phyloP scores from a whole-genome alignment of 306 rosid genomes.

The Trichosanthes truncata region DNA sequence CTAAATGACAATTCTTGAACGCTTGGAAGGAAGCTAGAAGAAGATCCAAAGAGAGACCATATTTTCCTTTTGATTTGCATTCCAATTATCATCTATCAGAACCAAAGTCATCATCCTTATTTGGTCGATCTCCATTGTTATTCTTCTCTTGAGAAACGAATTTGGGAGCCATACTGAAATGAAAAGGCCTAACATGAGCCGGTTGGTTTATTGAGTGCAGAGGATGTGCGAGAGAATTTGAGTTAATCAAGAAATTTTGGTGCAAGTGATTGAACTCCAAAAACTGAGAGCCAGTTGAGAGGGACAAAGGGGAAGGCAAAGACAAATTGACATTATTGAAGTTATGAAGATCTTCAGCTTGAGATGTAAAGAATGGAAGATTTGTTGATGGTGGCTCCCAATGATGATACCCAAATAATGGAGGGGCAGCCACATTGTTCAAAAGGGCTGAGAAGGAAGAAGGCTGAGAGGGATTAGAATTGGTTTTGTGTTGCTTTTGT shows the following conservation, averaged over 20 bases:
- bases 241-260: slow-evolving; percentile 13
- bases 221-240: neutral
- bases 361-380: slow-evolving; percentile 23
- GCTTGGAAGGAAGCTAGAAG: neutral
- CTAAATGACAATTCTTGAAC: neutral
- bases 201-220: slow-evolving; percentile 30
- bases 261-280: slow-evolving; percentile 33
- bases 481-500: neutral
- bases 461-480: slow-evolving; percentile 21
- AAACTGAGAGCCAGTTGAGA: slow-evolving; percentile 51
- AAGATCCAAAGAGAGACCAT: neutral
- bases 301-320: slow-evolving; percentile 50
- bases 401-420: slow-evolving; percentile 15
- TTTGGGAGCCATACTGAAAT: slow-evolving; percentile 42
- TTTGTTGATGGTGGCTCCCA: slow-evolving; percentile 18
- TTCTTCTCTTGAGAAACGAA: slow-evolving; percentile 17
- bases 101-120: slow-evolving; percentile 28
- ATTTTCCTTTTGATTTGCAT: neutral
- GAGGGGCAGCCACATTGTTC: slow-evolving; percentile 9
- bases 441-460: slow-evolving; percentile 26
- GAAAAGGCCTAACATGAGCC: slow-evolving; percentile 21
- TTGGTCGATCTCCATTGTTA: slow-evolving; percentile 25
- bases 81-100: slow-evolving; percentile 22
- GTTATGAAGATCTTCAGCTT: slow-evolving; percentile 30
- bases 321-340: slow-evolving; percentile 31